Evolutionary conservation across 2,329 filamentous ascomycete species (phyloP), one percentile per base, ranked within the genome.

Genomic region (Cladosporium sp.): DNA sequence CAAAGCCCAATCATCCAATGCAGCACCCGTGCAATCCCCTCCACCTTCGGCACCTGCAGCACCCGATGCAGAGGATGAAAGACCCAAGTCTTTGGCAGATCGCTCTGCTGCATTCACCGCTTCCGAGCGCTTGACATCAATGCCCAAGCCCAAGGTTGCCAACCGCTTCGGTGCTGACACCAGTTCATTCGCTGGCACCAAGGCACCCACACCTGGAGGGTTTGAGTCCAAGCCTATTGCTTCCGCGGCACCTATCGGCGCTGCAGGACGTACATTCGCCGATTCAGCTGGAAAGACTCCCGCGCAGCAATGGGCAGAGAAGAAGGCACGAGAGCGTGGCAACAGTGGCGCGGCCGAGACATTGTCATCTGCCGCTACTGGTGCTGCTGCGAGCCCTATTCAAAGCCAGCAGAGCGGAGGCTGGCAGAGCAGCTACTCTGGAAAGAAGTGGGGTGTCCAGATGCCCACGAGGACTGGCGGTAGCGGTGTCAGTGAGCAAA

Each of bases 231-330:
- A 87, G 60, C 74, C 84, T n/a, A 73, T 80, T 8, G 78, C 84
- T 25, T 56, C 68, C 12, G 47, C 47, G 22, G 75, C 85, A 19
- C 85, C 88, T 5, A 81, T 96, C 24, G 91, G 91, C 24, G 82
- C 85, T 63, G 91, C 92, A 36, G 95, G 91, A 75, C 87, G 91
- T 68, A 96, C 91, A 0, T 99, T 97, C 77, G 94, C 94, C 15
- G 92, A 97, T 64, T 80, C 95, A 72, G 92, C 89, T 62, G 94
- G 94, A 61, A 99, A 97, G 79, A 97, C 94, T 4, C 94, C 94
- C 6, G 92, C 94, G 28, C 94, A 99, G 73, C 77, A 96, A 35
- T 99, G 94, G 94, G 93, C 93, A 0, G 94, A 99, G 78, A 96
- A 92, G 78, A 97, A 97, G 78, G 93, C 90, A 36, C 87, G 86